phyloP scores from a whole-genome alignment of 2,329 filamentous ascomycete species.

The Elsinoe necatrix region DNA sequence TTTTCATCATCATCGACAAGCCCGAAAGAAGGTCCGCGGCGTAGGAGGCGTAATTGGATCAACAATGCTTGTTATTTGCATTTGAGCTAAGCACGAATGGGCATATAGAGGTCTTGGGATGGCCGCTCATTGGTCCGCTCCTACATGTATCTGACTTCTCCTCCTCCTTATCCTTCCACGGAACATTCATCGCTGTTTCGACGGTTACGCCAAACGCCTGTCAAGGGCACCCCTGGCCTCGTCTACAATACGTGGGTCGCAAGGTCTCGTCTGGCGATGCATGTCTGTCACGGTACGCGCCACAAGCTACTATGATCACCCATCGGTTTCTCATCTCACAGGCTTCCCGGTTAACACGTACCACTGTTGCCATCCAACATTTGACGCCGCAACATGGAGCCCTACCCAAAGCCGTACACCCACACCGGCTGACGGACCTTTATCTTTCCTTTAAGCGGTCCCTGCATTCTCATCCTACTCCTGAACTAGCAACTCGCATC shows the following conservation, averaged over 20 bases:
- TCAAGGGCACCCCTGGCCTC: not conserved
- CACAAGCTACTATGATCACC: not conserved
- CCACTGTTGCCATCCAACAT: conserved; percentile 9
- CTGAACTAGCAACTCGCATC: conserved; percentile 14
- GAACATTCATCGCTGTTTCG: conserved; percentile 12
- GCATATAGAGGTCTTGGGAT: conserved; percentile 6
- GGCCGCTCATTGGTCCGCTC: not conserved
- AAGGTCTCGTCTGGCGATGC: conserved; percentile 6
- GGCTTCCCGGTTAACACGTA: conserved; percentile 12
- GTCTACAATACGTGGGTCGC: not conserved
- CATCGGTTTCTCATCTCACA: conserved; percentile 1
- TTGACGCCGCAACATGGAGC: conserved; percentile 8
- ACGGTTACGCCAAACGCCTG: conserved; percentile 13
- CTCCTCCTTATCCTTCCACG: conserved; percentile 1
- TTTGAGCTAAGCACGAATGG: conserved; percentile 12
- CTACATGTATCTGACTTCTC: conserved; percentile 1
- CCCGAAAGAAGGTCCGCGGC: conserved; percentile 3
- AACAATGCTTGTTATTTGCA: conserved; percentile 2
- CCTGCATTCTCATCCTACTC: conserved; percentile 13
- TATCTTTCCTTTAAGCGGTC: conserved; percentile 12
- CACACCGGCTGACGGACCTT: conserved; percentile 14
- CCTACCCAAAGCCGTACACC: conserved; percentile 4
- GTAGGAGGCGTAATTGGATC: not conserved
- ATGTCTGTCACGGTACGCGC: conserved; percentile 10
- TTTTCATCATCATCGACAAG: not conserved